Evolutionary conservation across 2,329 filamentous ascomycete species (phyloP), one percentile per base, ranked within the genome.

Genomic region (Xylaria digitata): DNA sequence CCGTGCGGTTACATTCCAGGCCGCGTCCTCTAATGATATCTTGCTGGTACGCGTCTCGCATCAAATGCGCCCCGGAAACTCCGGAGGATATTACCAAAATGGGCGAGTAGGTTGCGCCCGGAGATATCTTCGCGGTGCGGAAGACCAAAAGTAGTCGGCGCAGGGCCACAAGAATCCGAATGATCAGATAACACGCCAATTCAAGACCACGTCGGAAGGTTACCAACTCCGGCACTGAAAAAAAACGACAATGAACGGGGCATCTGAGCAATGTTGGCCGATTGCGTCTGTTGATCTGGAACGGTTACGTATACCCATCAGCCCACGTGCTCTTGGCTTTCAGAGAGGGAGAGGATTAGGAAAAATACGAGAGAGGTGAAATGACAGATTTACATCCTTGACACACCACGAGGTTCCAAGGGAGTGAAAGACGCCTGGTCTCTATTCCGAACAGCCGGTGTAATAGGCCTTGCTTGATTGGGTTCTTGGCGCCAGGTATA

Each of bases 1-100:
- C 59, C 68, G 66, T 69, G 63, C 57, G 66, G 68, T 70, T 70
- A 56, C 68, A 63, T 62, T 37, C 60, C 56, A 42, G 52, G 32
- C 66, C 68, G 66, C 37, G 60, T 59, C 55, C 57, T 61, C 54
- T 45, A 30, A 59, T 42, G 49, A 55, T 23, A 26, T 26, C 9
- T 46, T 53, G 26, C 46, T 45, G 55, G 64, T 60, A 59, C 61
- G 46, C 55, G 64, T 68, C 56, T 61, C 48, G 57, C 56, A 55
- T 17, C 21, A 45, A 21, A 55, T 66, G 67, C 54, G 68, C 67
- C 65, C 68, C 63, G 53, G 61, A 55, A 61, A 61, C 49, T 23
- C 49, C 60, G 66, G 66, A 52, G 60, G 3, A 21, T 43, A 19
- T 57, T 67, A 34, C 63, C 54, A 58, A 64, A 70, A 68, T 42